phyloP scores from a whole-genome alignment of 768 basidiomycete genomes.

The Lactarius sanguifluus region DNA sequence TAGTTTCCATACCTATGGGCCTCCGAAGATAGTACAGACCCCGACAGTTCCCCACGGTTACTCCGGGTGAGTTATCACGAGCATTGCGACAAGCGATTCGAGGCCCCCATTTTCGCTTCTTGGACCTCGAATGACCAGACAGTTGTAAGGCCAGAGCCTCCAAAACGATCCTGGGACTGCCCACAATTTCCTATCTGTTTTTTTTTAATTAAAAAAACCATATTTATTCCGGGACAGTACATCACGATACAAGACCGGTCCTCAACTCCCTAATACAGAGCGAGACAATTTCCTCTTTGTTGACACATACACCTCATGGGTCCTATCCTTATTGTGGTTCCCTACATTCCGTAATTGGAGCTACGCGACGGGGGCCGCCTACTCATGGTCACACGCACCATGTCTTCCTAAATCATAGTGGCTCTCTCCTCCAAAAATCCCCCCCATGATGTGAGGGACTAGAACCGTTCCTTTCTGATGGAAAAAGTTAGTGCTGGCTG shows the following conservation, averaged over 20 bases:
- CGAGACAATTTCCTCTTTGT: too few species aligned
- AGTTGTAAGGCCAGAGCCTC: too few species aligned
- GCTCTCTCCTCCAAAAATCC: background rate
- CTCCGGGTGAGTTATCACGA: background rate
- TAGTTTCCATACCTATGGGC: background rate
- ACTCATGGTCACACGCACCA: background rate
- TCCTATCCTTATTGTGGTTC: background rate
- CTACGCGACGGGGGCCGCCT: background rate
- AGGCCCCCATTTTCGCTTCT: background rate
- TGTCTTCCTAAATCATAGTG: background rate
- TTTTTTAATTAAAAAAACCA: too few species aligned
- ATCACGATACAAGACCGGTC: too few species aligned
- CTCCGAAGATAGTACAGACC: background rate
- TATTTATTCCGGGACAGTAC: too few species aligned
- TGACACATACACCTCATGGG: too few species aligned
- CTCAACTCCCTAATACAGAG: too few species aligned
- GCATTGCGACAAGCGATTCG: background rate
- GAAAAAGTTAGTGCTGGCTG: background rate
- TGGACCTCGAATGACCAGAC: background rate
- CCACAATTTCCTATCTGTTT: background rate
- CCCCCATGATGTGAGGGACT: background rate
- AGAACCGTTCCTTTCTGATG: background rate
- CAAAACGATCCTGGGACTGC: background rate
- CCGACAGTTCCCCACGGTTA: background rate
- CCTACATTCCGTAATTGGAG: slow-evolving; percentile 4